Percentiles rank a stretch among this genome's conserved stretches.
Conservation (phyloP, 176 grass and related monocot genomes). For the Oryza meyeriana region DNA sequence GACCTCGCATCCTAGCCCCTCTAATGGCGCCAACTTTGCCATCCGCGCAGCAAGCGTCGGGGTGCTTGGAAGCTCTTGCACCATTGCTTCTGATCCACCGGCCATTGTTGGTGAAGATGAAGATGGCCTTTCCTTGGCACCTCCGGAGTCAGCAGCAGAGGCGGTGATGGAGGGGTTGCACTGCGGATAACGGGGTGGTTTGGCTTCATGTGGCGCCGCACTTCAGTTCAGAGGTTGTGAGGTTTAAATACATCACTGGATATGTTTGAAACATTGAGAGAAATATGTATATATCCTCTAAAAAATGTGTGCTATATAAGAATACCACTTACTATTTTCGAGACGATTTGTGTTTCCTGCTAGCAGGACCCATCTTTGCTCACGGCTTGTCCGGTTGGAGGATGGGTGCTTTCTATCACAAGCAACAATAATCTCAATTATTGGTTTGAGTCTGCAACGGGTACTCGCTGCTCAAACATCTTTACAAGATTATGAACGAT, state of each 20-base stretch:
- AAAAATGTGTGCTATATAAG: not conserved
- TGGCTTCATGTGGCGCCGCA: not conserved
- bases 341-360: not conserved
- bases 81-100: not conserved
- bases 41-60: not conserved
- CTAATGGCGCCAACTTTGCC: constrained; percentile 43
- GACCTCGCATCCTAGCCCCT: constrained; percentile 63
- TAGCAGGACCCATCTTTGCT: not conserved
- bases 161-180: not conserved
- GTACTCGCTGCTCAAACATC: not conserved
- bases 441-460: no score
- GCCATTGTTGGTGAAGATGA: not conserved
- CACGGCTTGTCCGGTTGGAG: not conserved
- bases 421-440: not conserved
- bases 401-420: not conserved
- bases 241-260: not conserved
- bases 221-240: not conserved
- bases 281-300: not conserved
- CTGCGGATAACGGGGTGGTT: not conserved
- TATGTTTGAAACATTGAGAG: not conserved
- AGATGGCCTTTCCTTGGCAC: not conserved
- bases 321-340: not conserved
- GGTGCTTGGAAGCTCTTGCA: not conserved
- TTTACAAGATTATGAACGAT: not conserved
- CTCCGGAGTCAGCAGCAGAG: not conserved